Percentiles rank a stretch among this genome's conserved stretches.
These are phyloP conservation scores for Larix sibirica DNA, from an alignment of 83 land plant species.

Conservation along the genomic window DNA sequence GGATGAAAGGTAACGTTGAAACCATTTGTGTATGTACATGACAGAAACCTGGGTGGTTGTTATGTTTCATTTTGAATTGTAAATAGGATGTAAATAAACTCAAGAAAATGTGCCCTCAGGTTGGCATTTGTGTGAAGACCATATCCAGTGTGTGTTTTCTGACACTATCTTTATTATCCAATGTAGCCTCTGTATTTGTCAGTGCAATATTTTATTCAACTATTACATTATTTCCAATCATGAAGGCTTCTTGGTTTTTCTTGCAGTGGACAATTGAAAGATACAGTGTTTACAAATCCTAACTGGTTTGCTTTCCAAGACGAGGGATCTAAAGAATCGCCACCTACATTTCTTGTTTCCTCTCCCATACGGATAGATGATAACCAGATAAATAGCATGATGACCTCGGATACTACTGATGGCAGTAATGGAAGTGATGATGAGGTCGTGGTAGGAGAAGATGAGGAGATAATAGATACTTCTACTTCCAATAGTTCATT, in stretches of 20 bases:
- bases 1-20: constrained; percentile 59
- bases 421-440: constrained; percentile 63
- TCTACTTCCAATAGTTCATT: constrained; percentile 2
- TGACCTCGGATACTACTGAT: constrained; percentile 22
- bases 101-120: not conserved
- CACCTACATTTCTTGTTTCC: constrained; percentile 22
- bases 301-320: constrained; percentile 80
- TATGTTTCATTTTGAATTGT: not conserved
- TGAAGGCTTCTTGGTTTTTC: constrained; percentile 9
- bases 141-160: not conserved
- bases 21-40: not conserved
- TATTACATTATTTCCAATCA: not conserved
- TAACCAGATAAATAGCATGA: constrained; percentile 30
- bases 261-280: constrained; percentile 20
- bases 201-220: not conserved
- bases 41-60: not conserved
- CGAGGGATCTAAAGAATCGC: constrained; percentile 26
- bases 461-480: constrained; percentile 37
- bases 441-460: constrained; percentile 66
- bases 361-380: constrained; percentile 44
- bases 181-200: not conserved
- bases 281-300: constrained; percentile 52
- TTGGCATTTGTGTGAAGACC: not conserved
- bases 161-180: not conserved
- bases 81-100: not conserved